These are phyloP conservation scores for Starmerella tilneyi DNA, from an alignment of 805 yeast genomes.

Conservation along the genomic window DNA sequence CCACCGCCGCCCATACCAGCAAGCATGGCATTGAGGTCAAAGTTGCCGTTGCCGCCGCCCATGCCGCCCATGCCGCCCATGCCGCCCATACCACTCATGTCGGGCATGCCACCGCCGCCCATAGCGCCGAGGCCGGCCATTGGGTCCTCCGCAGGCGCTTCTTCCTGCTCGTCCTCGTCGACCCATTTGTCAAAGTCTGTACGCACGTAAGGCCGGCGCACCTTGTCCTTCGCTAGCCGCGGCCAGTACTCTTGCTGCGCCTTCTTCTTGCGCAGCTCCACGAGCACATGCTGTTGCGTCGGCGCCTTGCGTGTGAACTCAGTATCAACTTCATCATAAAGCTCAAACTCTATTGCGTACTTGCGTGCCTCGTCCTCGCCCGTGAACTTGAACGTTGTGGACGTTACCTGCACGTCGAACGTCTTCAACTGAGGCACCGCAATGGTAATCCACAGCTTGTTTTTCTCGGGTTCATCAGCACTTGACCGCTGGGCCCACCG, in stretches of 20 bases:
- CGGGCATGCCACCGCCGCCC: slow-evolving; percentile 33
- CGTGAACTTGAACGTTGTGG: slow-evolving; percentile 44
- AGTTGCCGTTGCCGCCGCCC: slow-evolving; percentile 29
- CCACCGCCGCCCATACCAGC: slow-evolving; percentile 13
- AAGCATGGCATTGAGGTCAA: slow-evolving; percentile 6
- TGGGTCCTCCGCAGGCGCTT: slow-evolving; percentile 40
- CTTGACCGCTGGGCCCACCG: slow-evolving; percentile 96
- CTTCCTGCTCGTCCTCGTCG: slow-evolving; percentile 96
- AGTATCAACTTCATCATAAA: slow-evolving; percentile 63
- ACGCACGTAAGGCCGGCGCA: slow-evolving; percentile 66
- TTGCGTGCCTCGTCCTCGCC: slow-evolving; percentile 37
- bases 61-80: slow-evolving; percentile 37
- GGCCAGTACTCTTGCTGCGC: slow-evolving; percentile 83
- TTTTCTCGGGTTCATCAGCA: slow-evolving; percentile 59
- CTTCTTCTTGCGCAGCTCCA: slow-evolving; percentile 61
- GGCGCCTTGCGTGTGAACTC: slow-evolving; percentile 48
- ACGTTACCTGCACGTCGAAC: slow-evolving; percentile 52
- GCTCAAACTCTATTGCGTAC: slow-evolving; percentile 62
- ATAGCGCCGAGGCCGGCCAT: slow-evolving; percentile 33
- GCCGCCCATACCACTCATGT: slow-evolving; percentile 37
- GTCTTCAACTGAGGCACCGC: slow-evolving; percentile 58
- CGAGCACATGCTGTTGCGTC: slow-evolving; percentile 53
- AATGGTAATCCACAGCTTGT: slow-evolving; percentile 64
- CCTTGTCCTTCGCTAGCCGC: slow-evolving; percentile 77
- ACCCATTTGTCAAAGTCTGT: slow-evolving; percentile 98